Evolutionary conservation across 2,329 filamentous ascomycete species (phyloP), one percentile per base, ranked within the genome.

Genomic region (Graphium sp.): DNA sequence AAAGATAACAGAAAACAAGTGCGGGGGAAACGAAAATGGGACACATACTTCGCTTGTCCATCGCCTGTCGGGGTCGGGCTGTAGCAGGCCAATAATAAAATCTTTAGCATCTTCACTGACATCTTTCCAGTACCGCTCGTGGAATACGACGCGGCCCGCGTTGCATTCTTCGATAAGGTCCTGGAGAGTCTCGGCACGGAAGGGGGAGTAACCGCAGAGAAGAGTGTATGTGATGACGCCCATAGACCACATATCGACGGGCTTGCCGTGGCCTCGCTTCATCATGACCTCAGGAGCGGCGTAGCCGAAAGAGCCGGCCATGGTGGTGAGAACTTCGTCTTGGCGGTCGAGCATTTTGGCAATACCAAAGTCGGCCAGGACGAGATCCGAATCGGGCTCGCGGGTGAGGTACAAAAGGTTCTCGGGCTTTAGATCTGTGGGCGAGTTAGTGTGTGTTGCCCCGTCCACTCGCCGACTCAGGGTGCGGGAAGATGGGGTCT

Each of bases 171-270:
- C 82, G 39, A 98, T 91, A 39, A 98, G 64, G 44, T 95, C 89
- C 39, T 78, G 69, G 27, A 98, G 63, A 44, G 81, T 93, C 59
- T 98, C 89, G 36, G 84, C 89, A 40, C 89, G 76, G 69, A 98
- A 98, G 13, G 89, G 89, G 24, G 87, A 94, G 60, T 98, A 98
- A 41, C 89, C 89, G 49, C 91, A 98, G 29, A 98, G 78, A 17
- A 98, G 66, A 11, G 89, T 98, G 56, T 98, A 98, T 23, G 89
- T 95, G 45, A 98, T 98, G 45, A 98, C 89, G 36, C 89, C 89
- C 55, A 98, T 68, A 4, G 89, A 95, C 89, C 89, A 98, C 82
- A 98, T 93, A 49, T 98, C 89, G 19, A 95, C 89, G 5, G 89
- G 83, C 55, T 95, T 98, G 49, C 89, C 89, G 50, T 98, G 91